These are phyloP conservation scores for Erodium maritimum DNA, from an alignment of 345 rosid species.

Conservation along the genomic window DNA sequence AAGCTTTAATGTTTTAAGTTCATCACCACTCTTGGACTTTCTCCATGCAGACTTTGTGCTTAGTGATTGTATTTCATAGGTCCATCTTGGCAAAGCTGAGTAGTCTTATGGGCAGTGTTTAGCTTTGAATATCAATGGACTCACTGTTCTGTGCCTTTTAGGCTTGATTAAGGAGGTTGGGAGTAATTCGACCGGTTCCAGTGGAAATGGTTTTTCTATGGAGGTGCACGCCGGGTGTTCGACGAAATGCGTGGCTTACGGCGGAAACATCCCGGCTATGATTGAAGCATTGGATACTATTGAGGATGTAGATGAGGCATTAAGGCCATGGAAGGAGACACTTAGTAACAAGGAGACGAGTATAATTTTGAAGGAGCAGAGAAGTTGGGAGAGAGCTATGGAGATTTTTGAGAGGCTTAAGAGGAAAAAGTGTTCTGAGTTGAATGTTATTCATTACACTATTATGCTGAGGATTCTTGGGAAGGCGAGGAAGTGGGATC, in stretches of 20 bases:
- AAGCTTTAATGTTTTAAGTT: no score
- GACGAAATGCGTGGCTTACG: slow-evolving; percentile 64
- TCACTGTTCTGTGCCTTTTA: slow-evolving; percentile 9
- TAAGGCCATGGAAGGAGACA: slow-evolving; percentile 66
- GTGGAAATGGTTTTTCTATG: slow-evolving; percentile 12
- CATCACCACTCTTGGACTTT: no score
- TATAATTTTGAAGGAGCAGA: slow-evolving; percentile 80
- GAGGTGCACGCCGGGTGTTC: slow-evolving; percentile 55
- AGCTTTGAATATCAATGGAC: slow-evolving; percentile 45
- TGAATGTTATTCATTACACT: slow-evolving; percentile 82
- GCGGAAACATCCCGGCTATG: slow-evolving; percentile 67
- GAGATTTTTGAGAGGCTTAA: slow-evolving; percentile 89
- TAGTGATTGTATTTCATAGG: neutral
- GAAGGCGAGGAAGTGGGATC: slow-evolving; percentile 51
- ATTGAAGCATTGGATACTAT: slow-evolving; percentile 46
- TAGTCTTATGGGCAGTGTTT: slow-evolving; percentile 19
- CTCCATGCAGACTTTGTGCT: no score
- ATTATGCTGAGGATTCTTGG: slow-evolving; percentile 72
- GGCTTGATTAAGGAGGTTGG: slow-evolving; percentile 13
- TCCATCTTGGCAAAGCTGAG: slow-evolving; percentile 64
- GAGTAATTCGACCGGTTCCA: neutral
- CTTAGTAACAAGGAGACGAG: slow-evolving; percentile 68
- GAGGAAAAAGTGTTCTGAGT: slow-evolving; percentile 44
- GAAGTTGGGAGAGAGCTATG: slow-evolving; percentile 65
- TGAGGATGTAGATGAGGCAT: slow-evolving; percentile 56